Conservation (phyloP, 2,329 filamentous ascomycete species). For the Stemphylium lycopersici region DNA sequence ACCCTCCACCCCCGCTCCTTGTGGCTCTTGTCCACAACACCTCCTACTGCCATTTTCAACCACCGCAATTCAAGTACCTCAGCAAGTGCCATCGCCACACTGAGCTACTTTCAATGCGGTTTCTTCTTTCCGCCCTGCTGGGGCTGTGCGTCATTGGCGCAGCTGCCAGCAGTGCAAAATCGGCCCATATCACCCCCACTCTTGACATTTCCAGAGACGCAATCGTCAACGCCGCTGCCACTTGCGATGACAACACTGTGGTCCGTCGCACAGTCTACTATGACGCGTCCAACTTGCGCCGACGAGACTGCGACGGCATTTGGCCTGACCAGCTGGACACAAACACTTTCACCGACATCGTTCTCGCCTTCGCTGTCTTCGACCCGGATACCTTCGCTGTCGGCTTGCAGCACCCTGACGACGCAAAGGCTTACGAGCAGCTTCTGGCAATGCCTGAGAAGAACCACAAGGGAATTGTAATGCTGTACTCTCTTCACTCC, state of each 20-base stretch:
- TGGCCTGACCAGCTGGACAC: slow-evolving; percentile 29
- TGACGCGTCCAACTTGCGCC: slow-evolving; percentile 28
- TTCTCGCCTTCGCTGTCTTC: slow-evolving; percentile 52
- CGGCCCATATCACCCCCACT: slow-evolving; percentile 5
- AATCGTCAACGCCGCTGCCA: background rate
- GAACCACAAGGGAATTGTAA: slow-evolving; percentile 24
- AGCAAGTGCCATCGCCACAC: background rate
- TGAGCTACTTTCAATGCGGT: background rate
- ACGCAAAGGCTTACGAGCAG: slow-evolving; percentile 26
- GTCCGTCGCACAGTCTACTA: slow-evolving; percentile 24
- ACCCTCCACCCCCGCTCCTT: background rate
- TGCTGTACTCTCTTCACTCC: background rate
- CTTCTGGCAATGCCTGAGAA: slow-evolving; percentile 22
- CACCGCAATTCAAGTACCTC: background rate
- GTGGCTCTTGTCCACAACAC: background rate
- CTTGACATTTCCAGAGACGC: slow-evolving; percentile 17
- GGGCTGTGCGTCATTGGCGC: background rate
- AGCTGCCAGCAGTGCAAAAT: background rate
- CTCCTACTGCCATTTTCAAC: background rate
- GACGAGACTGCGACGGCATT: slow-evolving; percentile 28
- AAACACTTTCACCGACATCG: slow-evolving; percentile 31
- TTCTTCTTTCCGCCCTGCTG: background rate
- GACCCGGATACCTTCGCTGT: slow-evolving; percentile 45
- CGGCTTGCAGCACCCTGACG: slow-evolving; percentile 17
- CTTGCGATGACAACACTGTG: background rate